Conservation (phyloP, 2,329 filamentous ascomycete genomes). For the Epichloe typhina region DNA sequence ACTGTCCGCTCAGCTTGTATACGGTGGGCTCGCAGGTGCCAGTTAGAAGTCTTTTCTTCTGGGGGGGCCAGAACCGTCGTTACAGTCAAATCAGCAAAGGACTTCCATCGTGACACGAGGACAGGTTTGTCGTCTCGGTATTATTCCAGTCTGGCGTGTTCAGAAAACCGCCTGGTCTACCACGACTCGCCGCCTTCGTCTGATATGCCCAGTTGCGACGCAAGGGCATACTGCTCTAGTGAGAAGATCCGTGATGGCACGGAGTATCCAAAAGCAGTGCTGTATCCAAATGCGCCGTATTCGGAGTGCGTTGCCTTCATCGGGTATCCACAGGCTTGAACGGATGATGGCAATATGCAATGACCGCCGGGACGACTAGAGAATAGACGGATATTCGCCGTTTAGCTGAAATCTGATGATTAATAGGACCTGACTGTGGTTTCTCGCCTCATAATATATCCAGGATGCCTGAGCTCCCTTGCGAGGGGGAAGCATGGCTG, state of each 20-base stretch:
- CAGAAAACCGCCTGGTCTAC: slow-evolving; percentile 60
- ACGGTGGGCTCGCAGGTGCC: slow-evolving; percentile 55
- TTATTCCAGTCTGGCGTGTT: slow-evolving; percentile 47
- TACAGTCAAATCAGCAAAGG: not conserved
- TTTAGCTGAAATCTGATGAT: not conserved
- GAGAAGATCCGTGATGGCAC: slow-evolving; percentile 65
- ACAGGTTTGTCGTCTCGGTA: slow-evolving; percentile 27
- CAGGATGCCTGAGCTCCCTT: slow-evolving; percentile 51
- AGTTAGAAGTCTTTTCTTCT: slow-evolving; percentile 43
- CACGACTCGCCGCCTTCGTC: slow-evolving; percentile 50
- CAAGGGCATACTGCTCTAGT: slow-evolving; percentile 22
- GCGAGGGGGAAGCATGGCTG: slow-evolving; percentile 38
- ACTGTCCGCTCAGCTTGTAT: slow-evolving; percentile 48
- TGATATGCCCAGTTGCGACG: slow-evolving; percentile 58
- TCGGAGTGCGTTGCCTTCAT: slow-evolving; percentile 74
- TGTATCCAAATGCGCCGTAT: slow-evolving; percentile 69
- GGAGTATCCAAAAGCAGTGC: slow-evolving; percentile 61
- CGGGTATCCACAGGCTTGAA: slow-evolving; percentile 68
- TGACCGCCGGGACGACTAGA: slow-evolving; percentile 54
- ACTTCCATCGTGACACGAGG: not conserved
- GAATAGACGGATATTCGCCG: not conserved
- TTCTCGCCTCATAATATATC: slow-evolving; percentile 48
- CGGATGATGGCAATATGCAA: slow-evolving; percentile 47
- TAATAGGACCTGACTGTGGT: not conserved
- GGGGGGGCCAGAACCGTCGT: slow-evolving; percentile 54